These are phyloP conservation scores for Verticillium longisporum DNA, from an alignment of 2,329 filamentous ascomycete species.

Conservation along the genomic window DNA sequence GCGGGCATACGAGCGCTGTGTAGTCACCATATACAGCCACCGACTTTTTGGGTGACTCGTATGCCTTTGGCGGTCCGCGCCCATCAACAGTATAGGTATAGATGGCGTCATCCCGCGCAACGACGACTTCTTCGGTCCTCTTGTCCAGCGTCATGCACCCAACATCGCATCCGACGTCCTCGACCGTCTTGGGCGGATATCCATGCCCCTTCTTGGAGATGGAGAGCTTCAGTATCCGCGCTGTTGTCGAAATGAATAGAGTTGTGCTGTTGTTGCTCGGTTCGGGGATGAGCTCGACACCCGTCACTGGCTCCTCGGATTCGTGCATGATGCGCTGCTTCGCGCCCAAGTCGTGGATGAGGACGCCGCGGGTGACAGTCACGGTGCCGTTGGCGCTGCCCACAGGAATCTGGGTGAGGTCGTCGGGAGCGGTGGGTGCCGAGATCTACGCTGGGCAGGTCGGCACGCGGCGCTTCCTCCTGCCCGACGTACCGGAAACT, in stretches of 20 bases:
- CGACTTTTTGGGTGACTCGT: conserved; percentile 82
- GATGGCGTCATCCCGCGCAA: conserved; percentile 91
- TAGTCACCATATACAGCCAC: conserved; percentile 79
- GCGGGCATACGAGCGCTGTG: conserved; percentile 78
- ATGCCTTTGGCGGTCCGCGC: conserved; percentile 80
- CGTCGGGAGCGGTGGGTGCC: conserved; percentile 79
- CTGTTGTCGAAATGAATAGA: conserved; percentile 87
- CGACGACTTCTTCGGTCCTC: conserved; percentile 73
- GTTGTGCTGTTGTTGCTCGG: conserved; percentile 52
- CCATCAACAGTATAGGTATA: conserved; percentile 88
- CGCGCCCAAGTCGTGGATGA: conserved; percentile 91
- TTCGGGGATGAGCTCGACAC: conserved; percentile 67
- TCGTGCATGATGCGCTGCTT: conserved; percentile 94
- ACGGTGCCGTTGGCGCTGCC: conserved; percentile 95
- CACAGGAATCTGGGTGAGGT: conserved; percentile 87
- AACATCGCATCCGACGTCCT: conserved; percentile 85
- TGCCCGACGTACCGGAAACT: conserved; percentile 66
- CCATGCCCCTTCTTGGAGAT: conserved; percentile 87
- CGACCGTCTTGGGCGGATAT: conserved; percentile 78
- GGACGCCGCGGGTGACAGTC: conserved; percentile 84
- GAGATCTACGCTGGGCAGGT: conserved; percentile 52
- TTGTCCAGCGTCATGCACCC: conserved; percentile 90
- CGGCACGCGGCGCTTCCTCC: background rate
- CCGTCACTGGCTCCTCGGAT: conserved; percentile 92
- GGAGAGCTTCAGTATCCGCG: conserved; percentile 75